Evolutionary conservation across 345 rosid genomes (phyloP).

Genomic region (Pugionium dolabratum): DNA sequence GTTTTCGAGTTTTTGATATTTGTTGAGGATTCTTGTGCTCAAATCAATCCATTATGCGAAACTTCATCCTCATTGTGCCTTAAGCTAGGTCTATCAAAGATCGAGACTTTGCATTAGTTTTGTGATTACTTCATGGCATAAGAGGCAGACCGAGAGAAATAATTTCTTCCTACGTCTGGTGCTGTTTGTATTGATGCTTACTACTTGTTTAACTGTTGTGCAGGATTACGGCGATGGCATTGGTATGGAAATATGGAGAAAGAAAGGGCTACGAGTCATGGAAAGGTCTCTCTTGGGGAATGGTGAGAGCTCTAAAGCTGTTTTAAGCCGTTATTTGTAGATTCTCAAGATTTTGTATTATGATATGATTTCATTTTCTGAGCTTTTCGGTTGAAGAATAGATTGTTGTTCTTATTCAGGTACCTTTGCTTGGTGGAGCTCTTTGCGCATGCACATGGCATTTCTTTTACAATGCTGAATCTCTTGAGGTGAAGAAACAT

Average conservation of each 20-base stretch:
- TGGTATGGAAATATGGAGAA: constrained; percentile 97
- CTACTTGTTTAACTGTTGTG: constrained; percentile 13
- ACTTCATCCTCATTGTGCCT: constrained; percentile 8
- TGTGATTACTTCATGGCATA: background rate
- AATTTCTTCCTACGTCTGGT: background rate
- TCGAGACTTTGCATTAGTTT: constrained; percentile 10
- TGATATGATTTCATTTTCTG: constrained; percentile 61
- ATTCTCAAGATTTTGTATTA: constrained; percentile 1
- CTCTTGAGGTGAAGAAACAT: constrained; percentile 70
- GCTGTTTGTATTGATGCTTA: constrained; percentile 9
- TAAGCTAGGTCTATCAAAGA: background rate
- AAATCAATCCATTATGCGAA: background rate
- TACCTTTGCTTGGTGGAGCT: constrained; percentile 96
- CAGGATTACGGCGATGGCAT: constrained; percentile 88
- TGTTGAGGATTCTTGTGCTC: background rate
- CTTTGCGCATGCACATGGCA: constrained; percentile 97
- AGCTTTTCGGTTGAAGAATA: constrained; percentile 41
- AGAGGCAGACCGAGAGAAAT: background rate
- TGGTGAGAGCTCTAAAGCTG: constrained; percentile 56
- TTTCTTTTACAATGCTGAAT: constrained; percentile 90
- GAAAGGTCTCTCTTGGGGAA: constrained; percentile 98
- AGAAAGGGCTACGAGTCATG: constrained; percentile 80
- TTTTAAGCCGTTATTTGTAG: background rate
- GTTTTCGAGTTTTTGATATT: background rate
- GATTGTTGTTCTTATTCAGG: constrained; percentile 49